phyloP scores from a whole-genome alignment of 1,139 yeast genomes.

The Yamadazyma pseudoaaseri region DNA sequence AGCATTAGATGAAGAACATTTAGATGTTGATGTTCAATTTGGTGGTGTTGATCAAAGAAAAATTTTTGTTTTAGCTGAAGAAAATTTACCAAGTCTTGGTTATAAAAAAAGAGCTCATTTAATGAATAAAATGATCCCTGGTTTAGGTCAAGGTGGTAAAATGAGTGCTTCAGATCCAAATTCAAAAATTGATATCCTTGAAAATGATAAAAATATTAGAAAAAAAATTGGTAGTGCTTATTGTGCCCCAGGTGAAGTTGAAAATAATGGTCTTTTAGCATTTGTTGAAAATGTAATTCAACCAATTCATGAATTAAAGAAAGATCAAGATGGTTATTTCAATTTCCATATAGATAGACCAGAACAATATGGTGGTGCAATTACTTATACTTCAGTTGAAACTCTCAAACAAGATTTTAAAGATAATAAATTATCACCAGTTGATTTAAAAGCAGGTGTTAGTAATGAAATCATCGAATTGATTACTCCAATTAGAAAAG shows the following conservation, averaged over 20 bases:
- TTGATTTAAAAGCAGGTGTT: conserved; percentile 91
- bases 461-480: conserved; percentile 77
- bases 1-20: conserved; percentile 92
- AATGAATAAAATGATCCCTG: conserved; percentile 99
- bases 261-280: conserved; percentile 86
- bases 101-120: conserved; percentile 97
- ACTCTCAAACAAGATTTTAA: conserved; percentile 71
- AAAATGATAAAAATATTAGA: conserved; percentile 81
- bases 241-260: conserved; percentile 94
- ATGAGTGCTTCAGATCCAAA: conserved; percentile 99
- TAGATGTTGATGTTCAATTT: conserved; percentile 89
- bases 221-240: conserved; percentile 91
- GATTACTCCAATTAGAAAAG: conserved; percentile 81
- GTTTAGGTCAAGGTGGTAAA: conserved; percentile 94
- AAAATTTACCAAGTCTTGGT: conserved; percentile 80
- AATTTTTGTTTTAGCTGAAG: conserved; percentile 96
- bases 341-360: conserved; percentile 82
- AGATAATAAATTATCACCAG: conserved; percentile 77
- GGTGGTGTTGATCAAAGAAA: conserved; percentile 99
- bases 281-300: conserved; percentile 81
- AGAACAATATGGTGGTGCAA: conserved; percentile 94
- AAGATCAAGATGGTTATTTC: conserved; percentile 52
- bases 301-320: conserved; percentile 79
- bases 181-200: conserved; percentile 90
- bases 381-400: conserved; percentile 68